Base-by-base conservation (phyloP, 805 yeast genomes). In the Wickerhamomyces hampshirensis region DNA sequence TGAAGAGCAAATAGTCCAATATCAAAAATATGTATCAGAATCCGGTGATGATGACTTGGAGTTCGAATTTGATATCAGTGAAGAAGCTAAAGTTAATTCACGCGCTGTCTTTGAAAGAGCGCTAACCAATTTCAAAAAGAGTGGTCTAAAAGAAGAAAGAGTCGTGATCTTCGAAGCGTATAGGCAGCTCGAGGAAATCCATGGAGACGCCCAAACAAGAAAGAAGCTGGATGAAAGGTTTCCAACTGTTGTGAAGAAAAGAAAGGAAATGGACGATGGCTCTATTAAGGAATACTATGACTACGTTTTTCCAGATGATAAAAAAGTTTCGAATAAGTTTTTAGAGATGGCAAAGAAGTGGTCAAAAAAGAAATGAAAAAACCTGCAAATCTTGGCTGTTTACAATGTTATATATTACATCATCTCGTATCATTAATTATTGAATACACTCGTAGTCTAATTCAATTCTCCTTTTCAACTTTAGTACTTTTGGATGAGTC, bases 281-380 rank as follows among this genome's bases (percentile, higher is more conserved):
- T 51, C 66, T 2, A 72, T 71, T 38, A 69, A 72, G 40, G 86
- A 79, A 47, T 67, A 66, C 44, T 50, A 66, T 34, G 88, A 77
- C 38, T 82, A 77, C 55, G 59, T 72, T 5, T 86, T 83, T 48
- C 85, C 89, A 1, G 84, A 80, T 30, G 84, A 79, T 45, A 68
- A 63, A 31, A 44, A 44, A 23, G 46, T 57, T 41, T 34, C 37
- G 35, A 48, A 58, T 12, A 67, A 60, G 33, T 59, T 75, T 29
- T 47, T 72, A 34, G 69, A 63, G 18, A 63, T 71, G 47, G 80
- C 80, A 1, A 63, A 61, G 46, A 63, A 66, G 47, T 75, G 79
- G 79, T 65, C 67, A 29, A 51, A 57, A 33, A 46, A 52, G 28
- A 48, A 47, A 18, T 28, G 13, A 18, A 10, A 10, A 18, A 15